These are phyloP conservation scores for Cenchrus americanus DNA, from an alignment of 176 grass and related monocot species.

Conservation along the genomic window DNA sequence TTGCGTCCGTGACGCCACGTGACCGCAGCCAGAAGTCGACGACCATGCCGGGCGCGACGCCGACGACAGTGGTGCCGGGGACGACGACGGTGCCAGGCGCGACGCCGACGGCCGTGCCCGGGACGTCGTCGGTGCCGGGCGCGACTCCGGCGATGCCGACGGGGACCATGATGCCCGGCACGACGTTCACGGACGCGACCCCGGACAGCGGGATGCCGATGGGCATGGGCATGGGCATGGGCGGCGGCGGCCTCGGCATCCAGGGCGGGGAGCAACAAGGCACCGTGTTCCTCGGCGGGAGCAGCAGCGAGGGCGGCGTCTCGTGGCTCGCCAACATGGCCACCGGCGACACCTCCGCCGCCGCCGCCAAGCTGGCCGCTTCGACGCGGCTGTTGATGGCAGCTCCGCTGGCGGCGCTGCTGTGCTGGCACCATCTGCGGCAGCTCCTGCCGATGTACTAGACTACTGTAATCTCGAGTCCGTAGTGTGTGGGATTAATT, in stretches of 20 bases:
- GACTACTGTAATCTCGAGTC: not conserved
- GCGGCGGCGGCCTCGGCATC: constrained; percentile 1
- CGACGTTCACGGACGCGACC: constrained; percentile 48
- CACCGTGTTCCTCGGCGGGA: constrained; percentile 49
- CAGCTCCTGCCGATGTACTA: not conserved
- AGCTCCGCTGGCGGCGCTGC: not conserved
- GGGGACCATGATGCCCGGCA: constrained; percentile 22
- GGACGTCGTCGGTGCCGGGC: constrained; percentile 8
- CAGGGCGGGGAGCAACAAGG: constrained; percentile 35
- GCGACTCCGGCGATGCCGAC: constrained; percentile 24
- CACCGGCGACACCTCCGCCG: constrained; percentile 49
- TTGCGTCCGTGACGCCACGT: constrained; percentile 9
- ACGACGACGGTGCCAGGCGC: not conserved
- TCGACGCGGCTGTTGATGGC: not conserved
- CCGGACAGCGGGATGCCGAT: constrained; percentile 42
- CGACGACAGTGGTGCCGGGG: not conserved
- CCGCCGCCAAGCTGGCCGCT: not conserved
- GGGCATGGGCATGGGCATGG: not conserved
- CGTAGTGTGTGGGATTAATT: not conserved
- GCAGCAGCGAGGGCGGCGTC: constrained; percentile 30
- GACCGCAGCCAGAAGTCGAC: constrained; percentile 74
- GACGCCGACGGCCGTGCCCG: not conserved
- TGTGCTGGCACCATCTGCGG: constrained; percentile 2
- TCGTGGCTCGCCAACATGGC: constrained; percentile 82
- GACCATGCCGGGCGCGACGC: constrained; percentile 24